Evolutionary conservation across 1,284 basidiomycete genomes (phyloP).

Genomic region (Cutaneotrichosporon mucoides): DNA sequence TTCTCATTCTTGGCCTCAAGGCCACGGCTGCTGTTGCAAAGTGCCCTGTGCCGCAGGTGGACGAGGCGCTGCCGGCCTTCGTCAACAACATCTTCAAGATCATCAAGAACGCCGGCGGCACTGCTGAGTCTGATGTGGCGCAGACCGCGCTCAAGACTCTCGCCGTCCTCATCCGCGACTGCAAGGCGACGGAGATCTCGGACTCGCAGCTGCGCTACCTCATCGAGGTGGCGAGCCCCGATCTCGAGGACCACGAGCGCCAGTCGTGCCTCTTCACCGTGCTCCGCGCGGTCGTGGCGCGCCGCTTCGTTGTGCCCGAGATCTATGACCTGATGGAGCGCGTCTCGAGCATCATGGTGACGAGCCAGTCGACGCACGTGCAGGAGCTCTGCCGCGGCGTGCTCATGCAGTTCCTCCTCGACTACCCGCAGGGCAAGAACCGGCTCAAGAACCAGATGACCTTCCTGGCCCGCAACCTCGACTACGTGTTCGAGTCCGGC

Average conservation of each 20-base stretch:
- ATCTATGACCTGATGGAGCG: conserved; percentile 97
- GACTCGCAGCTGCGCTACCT: conserved; percentile 87
- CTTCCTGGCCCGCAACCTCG: conserved; percentile 89
- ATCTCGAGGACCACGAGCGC: conserved; percentile 88
- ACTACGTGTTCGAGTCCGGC: conserved; percentile 87
- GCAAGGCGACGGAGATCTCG: conserved; percentile 70
- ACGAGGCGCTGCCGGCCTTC: conserved; percentile 75
- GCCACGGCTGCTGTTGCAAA: conserved; percentile 76
- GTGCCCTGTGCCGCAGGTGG: conserved; percentile 74
- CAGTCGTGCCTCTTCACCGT: conserved; percentile 85
- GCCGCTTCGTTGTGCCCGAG: conserved; percentile 90
- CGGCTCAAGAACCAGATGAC: conserved; percentile 82
- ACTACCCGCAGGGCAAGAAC: conserved; percentile 95
- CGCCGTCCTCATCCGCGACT: conserved; percentile 79
- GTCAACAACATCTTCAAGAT: conserved; percentile 82
- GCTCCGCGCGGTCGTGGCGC: conserved; percentile 83
- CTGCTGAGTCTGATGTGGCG: conserved; percentile 77
- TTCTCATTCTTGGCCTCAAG: conserved; percentile 76
- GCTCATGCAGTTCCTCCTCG: conserved; percentile 89
- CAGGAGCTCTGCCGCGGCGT: conserved; percentile 87
- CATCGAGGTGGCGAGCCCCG: conserved; percentile 77
- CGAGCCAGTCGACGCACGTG: conserved; percentile 83
- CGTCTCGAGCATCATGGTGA: conserved; percentile 91
- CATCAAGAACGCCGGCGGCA: conserved; percentile 76
- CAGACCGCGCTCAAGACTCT: conserved; percentile 87